A percentile compares a stretch with the other conserved stretches of the same genome.
phyloP scores from a whole-genome alignment of 345 rosid genomes.

The Pugionium cornutum region DNA sequence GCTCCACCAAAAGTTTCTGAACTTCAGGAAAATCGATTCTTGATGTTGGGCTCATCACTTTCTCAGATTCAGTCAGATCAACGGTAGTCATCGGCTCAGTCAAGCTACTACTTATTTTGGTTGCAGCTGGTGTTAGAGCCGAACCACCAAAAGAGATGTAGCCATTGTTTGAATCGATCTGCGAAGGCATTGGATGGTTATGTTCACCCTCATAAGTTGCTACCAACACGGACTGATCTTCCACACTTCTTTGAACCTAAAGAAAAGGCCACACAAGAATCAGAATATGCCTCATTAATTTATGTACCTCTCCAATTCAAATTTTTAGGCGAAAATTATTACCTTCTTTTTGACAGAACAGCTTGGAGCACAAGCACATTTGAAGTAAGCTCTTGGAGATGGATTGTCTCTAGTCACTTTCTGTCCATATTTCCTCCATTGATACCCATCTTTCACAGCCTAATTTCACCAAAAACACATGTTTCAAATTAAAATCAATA shows the following conservation, averaged over 20 bases:
- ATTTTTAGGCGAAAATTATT: background rate
- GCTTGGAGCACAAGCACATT: conserved; percentile 90
- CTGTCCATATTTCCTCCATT: conserved; percentile 99
- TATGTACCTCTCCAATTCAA: background rate
- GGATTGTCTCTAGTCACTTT: conserved; percentile 98
- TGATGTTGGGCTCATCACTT: conserved; percentile 36
- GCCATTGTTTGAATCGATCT: conserved; percentile 52
- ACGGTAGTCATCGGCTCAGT: conserved; percentile 51
- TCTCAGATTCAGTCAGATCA: conserved; percentile 35
- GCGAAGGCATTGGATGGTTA: conserved; percentile 80
- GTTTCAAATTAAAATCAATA: conserved; percentile 7
- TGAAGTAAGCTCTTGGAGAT: conserved; percentile 96
- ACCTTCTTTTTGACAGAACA: conserved; percentile 99
- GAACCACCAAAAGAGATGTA: conserved; percentile 36
- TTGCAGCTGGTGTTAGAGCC: conserved; percentile 40
- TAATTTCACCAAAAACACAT: conserved; percentile 19
- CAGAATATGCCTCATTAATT: background rate
- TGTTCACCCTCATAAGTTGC: conserved; percentile 99
- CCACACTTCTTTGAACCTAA: conserved; percentile 91
- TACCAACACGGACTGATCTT: conserved; percentile 80
- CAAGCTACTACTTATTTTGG: conserved; percentile 45
- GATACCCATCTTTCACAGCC: conserved; percentile 97
- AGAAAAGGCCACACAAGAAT: conserved; percentile 19
- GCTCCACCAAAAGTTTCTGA: conserved; percentile 73
- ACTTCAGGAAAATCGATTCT: conserved; percentile 63